Conservation (phyloP, 108 stramenopile species). For the Bacterosira constricta region DNA sequence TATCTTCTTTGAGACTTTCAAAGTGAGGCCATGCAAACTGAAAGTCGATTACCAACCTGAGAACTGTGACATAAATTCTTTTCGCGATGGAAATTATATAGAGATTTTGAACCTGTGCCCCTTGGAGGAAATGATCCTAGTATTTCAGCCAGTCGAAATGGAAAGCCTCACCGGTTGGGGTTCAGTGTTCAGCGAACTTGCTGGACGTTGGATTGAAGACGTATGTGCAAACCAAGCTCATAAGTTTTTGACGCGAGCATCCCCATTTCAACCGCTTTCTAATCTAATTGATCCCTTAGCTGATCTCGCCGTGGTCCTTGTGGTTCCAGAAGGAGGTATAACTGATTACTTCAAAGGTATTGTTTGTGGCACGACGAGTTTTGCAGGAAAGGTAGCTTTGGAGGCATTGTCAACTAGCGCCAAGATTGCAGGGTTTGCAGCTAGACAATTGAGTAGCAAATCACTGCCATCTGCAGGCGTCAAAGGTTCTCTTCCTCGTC, state of each 20-base stretch:
- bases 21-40: slow-evolving; percentile 75
- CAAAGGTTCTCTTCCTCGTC: slow-evolving; percentile 48
- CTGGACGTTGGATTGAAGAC: slow-evolving; percentile 73
- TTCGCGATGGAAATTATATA: slow-evolving; percentile 75
- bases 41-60: slow-evolving; percentile 85
- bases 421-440: slow-evolving; percentile 68
- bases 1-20: slow-evolving; percentile 62
- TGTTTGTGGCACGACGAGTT: slow-evolving; percentile 45
- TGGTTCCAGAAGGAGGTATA: slow-evolving; percentile 62
- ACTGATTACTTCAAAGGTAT: slow-evolving; percentile 64
- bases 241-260: slow-evolving; percentile 79
- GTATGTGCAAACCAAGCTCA: slow-evolving; percentile 82
- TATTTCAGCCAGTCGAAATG: slow-evolving; percentile 65
- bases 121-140: slow-evolving; percentile 79
- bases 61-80: slow-evolving; percentile 65
- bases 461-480: slow-evolving; percentile 18
- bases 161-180: slow-evolving; percentile 72
- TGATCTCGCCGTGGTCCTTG: slow-evolving; percentile 77
- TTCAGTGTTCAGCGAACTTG: slow-evolving; percentile 55
- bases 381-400: slow-evolving; percentile 71
- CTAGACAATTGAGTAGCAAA: slow-evolving; percentile 41
- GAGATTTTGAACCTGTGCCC: slow-evolving; percentile 87
- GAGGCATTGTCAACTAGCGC: slow-evolving; percentile 71
- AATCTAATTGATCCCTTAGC: slow-evolving; percentile 62
- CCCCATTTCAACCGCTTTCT: slow-evolving; percentile 76